Conservation (phyloP, 192 early-diverging fungal species). For the Podila clonocystis region DNA sequence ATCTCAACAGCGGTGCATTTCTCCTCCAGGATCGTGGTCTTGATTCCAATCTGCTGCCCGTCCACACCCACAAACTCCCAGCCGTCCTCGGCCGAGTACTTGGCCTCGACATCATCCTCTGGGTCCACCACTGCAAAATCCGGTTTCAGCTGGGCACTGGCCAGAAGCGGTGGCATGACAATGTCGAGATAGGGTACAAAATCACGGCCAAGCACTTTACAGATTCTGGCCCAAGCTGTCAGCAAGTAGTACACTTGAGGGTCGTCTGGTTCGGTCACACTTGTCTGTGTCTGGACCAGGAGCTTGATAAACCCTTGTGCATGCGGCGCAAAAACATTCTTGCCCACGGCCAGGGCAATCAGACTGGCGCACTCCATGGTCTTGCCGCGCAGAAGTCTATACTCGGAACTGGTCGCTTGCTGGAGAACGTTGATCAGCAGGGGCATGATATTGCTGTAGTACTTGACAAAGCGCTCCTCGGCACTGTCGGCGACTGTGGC, state of each 20-base stretch:
- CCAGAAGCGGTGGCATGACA: slow-evolving; percentile 93
- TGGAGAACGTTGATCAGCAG: slow-evolving; percentile 89
- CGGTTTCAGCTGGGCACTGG: slow-evolving; percentile 88
- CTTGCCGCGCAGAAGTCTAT: slow-evolving; percentile 93
- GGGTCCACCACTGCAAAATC: slow-evolving; percentile 90
- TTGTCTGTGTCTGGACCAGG: slow-evolving; percentile 81
- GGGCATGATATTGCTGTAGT: slow-evolving; percentile 96
- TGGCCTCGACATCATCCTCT: slow-evolving; percentile 82
- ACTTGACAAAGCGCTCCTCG: slow-evolving; percentile 90
- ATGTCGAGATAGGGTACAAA: slow-evolving; percentile 93
- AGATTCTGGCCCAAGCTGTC: slow-evolving; percentile 96
- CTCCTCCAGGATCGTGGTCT: slow-evolving; percentile 95
- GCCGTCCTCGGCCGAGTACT: slow-evolving; percentile 95
- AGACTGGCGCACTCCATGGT: slow-evolving; percentile 97
- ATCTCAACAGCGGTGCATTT: slow-evolving; percentile 99
- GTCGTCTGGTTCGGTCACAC: slow-evolving; percentile 90
- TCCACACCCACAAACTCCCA: slow-evolving; percentile 97
- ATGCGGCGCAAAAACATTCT: slow-evolving; percentile 85
- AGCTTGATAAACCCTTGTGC: slow-evolving; percentile 84
- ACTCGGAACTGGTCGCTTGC: slow-evolving; percentile 86
- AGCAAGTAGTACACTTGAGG: slow-evolving; percentile 93
- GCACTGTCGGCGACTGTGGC: slow-evolving; percentile 97
- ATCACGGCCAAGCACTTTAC: slow-evolving; percentile 92
- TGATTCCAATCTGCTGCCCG: slow-evolving; percentile 96
- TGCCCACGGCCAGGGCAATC: slow-evolving; percentile 94